These are phyloP conservation scores for Aspergillus tamarii DNA, from an alignment of 2,329 filamentous ascomycete species.

Conservation along the genomic window DNA sequence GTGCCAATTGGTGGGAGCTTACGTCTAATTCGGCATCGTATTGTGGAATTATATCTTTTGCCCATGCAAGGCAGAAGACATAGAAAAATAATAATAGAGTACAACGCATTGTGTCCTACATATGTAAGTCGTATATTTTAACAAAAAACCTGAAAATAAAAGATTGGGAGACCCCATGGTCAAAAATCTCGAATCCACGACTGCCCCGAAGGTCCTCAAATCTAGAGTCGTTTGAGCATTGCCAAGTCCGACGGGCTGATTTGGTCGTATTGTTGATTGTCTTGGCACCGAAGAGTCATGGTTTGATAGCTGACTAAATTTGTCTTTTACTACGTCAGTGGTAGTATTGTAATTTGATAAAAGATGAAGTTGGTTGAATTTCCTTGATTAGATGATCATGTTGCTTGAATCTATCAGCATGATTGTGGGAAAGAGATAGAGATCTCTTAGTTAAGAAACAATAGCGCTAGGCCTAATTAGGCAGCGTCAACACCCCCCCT, in stretches of 20 bases:
- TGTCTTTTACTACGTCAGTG: neutral
- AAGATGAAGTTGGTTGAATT: no score
- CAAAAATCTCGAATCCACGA: neutral
- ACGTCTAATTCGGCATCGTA: neutral
- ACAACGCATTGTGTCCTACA: neutral
- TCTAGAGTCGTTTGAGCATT: neutral
- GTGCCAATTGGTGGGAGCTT: neutral
- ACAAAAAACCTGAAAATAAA: neutral
- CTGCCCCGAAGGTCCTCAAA: neutral
- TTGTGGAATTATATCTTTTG: neutral
- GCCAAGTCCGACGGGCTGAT: neutral
- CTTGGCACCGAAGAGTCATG: neutral
- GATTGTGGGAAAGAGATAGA: no score
- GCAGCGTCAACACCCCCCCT: no score
- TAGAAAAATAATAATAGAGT: neutral
- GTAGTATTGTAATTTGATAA: no score
- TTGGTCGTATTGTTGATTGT: neutral
- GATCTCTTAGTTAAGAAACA: no score
- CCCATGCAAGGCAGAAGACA: neutral
- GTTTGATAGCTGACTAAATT: neutral
- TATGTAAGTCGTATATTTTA: neutral
- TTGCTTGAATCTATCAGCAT: no score
- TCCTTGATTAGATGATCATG: no score
- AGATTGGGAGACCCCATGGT: neutral
- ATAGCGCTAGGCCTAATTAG: no score